Base-by-base conservation (phyloP, 2,329 filamentous ascomycete species). In the Colletotrichum sublineola region DNA sequence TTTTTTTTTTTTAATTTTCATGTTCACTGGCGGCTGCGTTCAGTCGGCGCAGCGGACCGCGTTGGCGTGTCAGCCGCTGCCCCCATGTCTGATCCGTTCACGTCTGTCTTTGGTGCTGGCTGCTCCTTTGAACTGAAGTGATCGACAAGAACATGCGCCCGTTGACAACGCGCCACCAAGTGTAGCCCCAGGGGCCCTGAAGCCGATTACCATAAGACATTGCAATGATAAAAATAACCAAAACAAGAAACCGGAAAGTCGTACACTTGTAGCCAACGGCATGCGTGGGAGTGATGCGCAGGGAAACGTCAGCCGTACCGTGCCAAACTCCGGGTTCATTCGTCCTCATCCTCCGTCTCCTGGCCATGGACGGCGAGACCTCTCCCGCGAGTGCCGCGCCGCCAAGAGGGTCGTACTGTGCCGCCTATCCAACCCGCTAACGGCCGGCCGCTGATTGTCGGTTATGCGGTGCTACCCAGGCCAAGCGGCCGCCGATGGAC, bases 371-470 rank as follows among this genome's bases (percentile, higher is more conserved):
- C 56, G 15, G 56, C 40, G 44, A 56, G 12, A 18, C 58, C 68
- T 24, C 24, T 24, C 24, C 42, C 55, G 65, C 57, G 64, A 46
- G 24, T 63, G 69, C 69, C 65, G 65, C 58, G 24, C 31, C 53
- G 44, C 68, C 68, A 69, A 69, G 60, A 48, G 48, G 36, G 38
- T 48, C 55, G 29, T 31, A 12, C 36, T 42, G 33, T 72, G 66
- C 70, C 66, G 70, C 46, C 42, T 61, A 44, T 24, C 70, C 66
- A 66, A 66, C 61, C 48, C 40, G 61, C 60, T 61, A 66, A 61
- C 24, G 60, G 48, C 70, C 53, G 53, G 55, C 70, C 46, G 70
- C 55, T 38, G 6, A 50, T 24, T 38, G 60, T 64, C 61, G 52
- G 66, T 24, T 7, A 52, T 73, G 48, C 48, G 60, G 70, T 31